Evolutionary conservation across 805 yeast species (phyloP).

Genomic region (Wickerhamiella sorbophila): DNA sequence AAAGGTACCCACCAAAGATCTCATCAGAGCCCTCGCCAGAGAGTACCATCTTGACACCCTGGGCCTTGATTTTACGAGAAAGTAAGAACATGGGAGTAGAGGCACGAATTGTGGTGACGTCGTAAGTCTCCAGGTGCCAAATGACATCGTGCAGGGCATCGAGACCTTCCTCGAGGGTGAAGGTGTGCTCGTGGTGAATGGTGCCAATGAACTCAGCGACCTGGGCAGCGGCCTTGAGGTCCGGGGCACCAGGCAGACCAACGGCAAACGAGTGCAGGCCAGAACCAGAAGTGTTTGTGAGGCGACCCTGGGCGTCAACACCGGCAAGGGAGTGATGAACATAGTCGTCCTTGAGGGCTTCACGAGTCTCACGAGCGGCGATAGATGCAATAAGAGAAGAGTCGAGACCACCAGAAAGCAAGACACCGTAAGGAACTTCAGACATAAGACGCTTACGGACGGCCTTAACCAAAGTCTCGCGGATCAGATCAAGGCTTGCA

Average conservation of each 20-base stretch:
- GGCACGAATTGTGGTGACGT: slow-evolving; percentile 97
- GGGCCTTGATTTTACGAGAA: slow-evolving; percentile 95
- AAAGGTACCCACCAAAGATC: slow-evolving; percentile 95
- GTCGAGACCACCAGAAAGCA: slow-evolving; percentile 94
- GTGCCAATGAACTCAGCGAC: slow-evolving; percentile 95
- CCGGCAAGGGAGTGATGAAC: slow-evolving; percentile 64
- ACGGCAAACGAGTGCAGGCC: slow-evolving; percentile 90
- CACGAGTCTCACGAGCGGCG: slow-evolving; percentile 89
- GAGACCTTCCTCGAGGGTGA: slow-evolving; percentile 91
- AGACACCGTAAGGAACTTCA: slow-evolving; percentile 97
- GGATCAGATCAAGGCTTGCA: slow-evolving; percentile 55
- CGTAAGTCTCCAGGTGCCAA: slow-evolving; percentile 91
- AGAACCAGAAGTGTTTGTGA: slow-evolving; percentile 46
- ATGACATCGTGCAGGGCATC: slow-evolving; percentile 93
- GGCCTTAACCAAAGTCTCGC: slow-evolving; percentile 78
- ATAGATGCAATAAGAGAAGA: slow-evolving; percentile 92
- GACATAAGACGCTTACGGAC: slow-evolving; percentile 99
- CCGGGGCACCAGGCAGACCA: slow-evolving; percentile 97
- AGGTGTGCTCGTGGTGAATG: slow-evolving; percentile 94
- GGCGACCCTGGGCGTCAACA: slow-evolving; percentile 76
- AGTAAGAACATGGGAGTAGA: slow-evolving; percentile 97
- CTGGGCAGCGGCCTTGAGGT: slow-evolving; percentile 86
- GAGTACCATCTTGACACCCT: slow-evolving; percentile 98
- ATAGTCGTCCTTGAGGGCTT: slow-evolving; percentile 57
- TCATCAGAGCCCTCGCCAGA: slow-evolving; percentile 99